Conservation (phyloP, 1,284 basidiomycete genomes). For the Papiliotrema flavescens region DNA sequence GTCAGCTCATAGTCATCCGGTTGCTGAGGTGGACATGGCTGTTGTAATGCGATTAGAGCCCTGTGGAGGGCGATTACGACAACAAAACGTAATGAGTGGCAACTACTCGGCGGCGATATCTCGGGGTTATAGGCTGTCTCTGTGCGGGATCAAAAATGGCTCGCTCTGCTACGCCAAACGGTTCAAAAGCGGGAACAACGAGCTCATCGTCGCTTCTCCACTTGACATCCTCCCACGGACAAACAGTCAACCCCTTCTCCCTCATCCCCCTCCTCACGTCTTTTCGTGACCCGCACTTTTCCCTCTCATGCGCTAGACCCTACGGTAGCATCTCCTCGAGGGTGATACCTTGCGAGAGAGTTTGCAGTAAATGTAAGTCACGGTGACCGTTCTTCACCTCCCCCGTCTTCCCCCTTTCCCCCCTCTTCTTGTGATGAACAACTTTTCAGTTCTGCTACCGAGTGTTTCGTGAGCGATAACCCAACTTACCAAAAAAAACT, state of each 20-base stretch:
- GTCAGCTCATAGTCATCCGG: too few relatives aligned
- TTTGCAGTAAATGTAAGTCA: constrained; percentile 7
- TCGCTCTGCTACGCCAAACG: background rate
- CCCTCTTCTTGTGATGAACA: constrained; percentile 33
- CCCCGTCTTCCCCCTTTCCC: background rate
- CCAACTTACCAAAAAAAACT: constrained; percentile 42
- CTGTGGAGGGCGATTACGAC: too few relatives aligned
- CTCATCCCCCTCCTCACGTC: background rate
- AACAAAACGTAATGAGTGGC: too few relatives aligned
- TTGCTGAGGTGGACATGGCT: background rate
- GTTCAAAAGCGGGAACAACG: background rate
- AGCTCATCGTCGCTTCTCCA: background rate
- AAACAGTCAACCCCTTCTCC: constrained; percentile 3
- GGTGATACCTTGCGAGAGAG: background rate
- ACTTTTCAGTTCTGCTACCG: constrained; percentile 50
- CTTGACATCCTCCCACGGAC: background rate
- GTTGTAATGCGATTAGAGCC: background rate
- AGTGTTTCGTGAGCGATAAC: constrained; percentile 47
- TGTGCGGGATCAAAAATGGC: background rate
- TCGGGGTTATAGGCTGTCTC: background rate
- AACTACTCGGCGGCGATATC: background rate
- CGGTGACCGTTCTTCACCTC: background rate
- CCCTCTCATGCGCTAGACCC: constrained; percentile 4
- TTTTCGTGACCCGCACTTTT: background rate
- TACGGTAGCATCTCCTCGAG: background rate